A percentile compares a stretch with the other conserved stretches of the same genome.
These are phyloP conservation scores for Wallacemonas sp. DNA, from an alignment of 208 protist species.

Conservation along the genomic window DNA sequence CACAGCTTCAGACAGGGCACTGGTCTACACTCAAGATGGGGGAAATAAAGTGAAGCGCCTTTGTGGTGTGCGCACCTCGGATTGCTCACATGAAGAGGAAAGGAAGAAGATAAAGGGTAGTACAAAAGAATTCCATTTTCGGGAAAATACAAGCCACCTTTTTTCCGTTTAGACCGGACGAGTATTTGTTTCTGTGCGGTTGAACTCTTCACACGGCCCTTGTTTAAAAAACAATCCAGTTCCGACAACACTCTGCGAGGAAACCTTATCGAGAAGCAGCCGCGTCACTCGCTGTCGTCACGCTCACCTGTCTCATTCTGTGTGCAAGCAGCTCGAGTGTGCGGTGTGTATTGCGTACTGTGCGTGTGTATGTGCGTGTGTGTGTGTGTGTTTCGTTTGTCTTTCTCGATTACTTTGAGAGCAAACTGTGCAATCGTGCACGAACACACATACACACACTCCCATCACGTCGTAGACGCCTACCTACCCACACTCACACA, in stretches of 20 bases:
- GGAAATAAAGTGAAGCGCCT: slow-evolving; percentile 28
- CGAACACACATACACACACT: slow-evolving; percentile 6
- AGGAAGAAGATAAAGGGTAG: slow-evolving; percentile 55
- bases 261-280: slow-evolving; percentile 59
- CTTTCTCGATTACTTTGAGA: too few relatives aligned
- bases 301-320: background rate
- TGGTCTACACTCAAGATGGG: background rate
- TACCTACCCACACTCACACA: background rate
- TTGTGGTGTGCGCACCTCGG: slow-evolving; percentile 52
- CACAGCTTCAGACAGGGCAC: background rate
- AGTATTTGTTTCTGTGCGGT: slow-evolving; percentile 10
- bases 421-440: background rate
- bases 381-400: too few relatives aligned
- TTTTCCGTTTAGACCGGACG: slow-evolving; percentile 9
- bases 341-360: background rate
- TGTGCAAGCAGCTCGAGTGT: background rate
- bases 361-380: too few relatives aligned
- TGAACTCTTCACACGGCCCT: slow-evolving; percentile 18
- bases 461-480: too few relatives aligned
- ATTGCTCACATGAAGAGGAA: slow-evolving; percentile 22
- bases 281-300: slow-evolving; percentile 29
- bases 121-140: slow-evolving; percentile 17
- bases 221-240: slow-evolving; percentile 2
- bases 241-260: slow-evolving; percentile 23
- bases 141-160: slow-evolving; percentile 8